Percentiles rank a stretch among this genome's conserved stretches.
phyloP scores from a whole-genome alignment of 306 rosid species.

The Ormosia emarginata region DNA sequence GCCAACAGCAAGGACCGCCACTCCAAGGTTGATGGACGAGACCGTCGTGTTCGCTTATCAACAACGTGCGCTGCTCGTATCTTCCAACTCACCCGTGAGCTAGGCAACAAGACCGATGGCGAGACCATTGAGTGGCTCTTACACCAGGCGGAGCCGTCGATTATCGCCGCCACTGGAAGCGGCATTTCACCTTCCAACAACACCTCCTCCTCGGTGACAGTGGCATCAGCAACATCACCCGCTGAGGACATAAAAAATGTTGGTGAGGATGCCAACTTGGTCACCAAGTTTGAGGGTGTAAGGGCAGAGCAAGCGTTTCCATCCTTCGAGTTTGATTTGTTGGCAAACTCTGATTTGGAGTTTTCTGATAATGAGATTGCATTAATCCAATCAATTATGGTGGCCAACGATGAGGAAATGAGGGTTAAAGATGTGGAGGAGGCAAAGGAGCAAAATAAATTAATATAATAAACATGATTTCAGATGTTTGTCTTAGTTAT shows the following conservation, averaged over 20 bases:
- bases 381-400: conserved; percentile 15
- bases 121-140: conserved; percentile 54
- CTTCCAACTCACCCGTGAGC: conserved; percentile 44
- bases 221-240: neutral
- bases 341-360: conserved; percentile 26
- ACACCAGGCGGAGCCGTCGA: conserved; percentile 33
- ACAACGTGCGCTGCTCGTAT: conserved; percentile 31
- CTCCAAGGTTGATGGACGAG: conserved; percentile 30
- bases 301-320: neutral
- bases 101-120: conserved; percentile 39
- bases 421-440: neutral
- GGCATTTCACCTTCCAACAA: neutral
- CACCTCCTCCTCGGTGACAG: neutral
- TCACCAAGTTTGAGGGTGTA: neutral
- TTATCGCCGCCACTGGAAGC: neutral
- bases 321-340: conserved; percentile 32
- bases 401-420: neutral
- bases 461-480: neutral
- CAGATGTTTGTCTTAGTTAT: neutral
- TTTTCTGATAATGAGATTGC: conserved; percentile 28
- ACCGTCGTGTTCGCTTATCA: conserved; percentile 36
- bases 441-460: neutral
- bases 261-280: neutral
- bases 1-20: conserved; percentile 3
- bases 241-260: neutral